These are phyloP conservation scores for Aspergillus tubingensis DNA, from an alignment of 2,329 filamentous ascomycete species.

Conservation along the genomic window DNA sequence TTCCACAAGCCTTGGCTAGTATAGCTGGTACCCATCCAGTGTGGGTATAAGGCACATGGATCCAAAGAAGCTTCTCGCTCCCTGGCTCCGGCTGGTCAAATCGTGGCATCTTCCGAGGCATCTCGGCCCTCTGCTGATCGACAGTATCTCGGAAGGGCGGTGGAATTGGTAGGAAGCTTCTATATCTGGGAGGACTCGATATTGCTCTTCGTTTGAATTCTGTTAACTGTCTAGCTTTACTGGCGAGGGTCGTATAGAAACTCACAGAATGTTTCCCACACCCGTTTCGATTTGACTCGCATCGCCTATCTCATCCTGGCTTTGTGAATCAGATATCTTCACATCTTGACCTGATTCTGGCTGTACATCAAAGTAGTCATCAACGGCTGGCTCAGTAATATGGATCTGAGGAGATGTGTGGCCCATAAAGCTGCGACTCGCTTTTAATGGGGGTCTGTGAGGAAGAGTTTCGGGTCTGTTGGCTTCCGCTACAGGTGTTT, in stretches of 20 bases:
- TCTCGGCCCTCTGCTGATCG: slow-evolving; percentile 24
- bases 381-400: slow-evolving; percentile 28
- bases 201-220: slow-evolving; percentile 3
- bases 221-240: neutral
- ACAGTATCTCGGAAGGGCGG: slow-evolving; percentile 25
- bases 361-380: slow-evolving; percentile 23
- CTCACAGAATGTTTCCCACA: neutral
- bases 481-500: neutral
- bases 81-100: slow-evolving; percentile 37
- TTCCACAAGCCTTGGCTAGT: slow-evolving; percentile 22
- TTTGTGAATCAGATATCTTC: neutral
- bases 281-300: neutral
- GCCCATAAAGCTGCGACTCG: slow-evolving; percentile 28
- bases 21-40: slow-evolving; percentile 25
- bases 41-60: slow-evolving; percentile 38
- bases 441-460: slow-evolving; percentile 23
- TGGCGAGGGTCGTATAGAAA: neutral
- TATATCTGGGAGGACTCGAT: slow-evolving; percentile 21
- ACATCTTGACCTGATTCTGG: slow-evolving; percentile 11
- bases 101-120: slow-evolving; percentile 29
- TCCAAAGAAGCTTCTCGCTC: slow-evolving; percentile 38
- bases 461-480: slow-evolving; percentile 11
- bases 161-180: slow-evolving; percentile 28
- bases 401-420: slow-evolving; percentile 31
- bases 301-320: slow-evolving; percentile 1